Evolutionary conservation across 2,329 filamentous ascomycete genomes (phyloP), one percentile per base, ranked within the genome.

Genomic region (Teratosphaeria nubilosa): DNA sequence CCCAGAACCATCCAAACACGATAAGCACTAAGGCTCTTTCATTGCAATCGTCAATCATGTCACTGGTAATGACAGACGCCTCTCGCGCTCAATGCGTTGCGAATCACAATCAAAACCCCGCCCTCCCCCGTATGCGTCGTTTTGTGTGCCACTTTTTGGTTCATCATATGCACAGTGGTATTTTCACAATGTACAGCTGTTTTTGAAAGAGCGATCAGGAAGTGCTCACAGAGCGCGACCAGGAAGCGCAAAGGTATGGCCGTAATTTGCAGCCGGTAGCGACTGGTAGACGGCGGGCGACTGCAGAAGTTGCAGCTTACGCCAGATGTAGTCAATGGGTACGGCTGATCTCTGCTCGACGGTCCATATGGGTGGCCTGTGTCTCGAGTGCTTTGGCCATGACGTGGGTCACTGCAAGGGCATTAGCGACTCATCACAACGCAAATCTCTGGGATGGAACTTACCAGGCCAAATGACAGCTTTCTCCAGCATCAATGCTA

Each of bases 401-500:
- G 54, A 86, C 78, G 70, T 84, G 84, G n/a, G 83, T 86, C 51
- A 87, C 84, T 86, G 64, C 22, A 51, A 20, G 37, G 10, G n/a
- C 20, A 60, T 65, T 52, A 63, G 62, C 48, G 51, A 30, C 7
- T 5, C 7, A 4, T 30, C 27, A 30, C 27, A 30, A 30, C 7
- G 5, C 27, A 30, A 30, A 7, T 30, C 27, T 30, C 27, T 30
- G 27, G 7, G 27, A 30, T 30, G 27, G 27, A n/a, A 77, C 85
- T 79, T 77, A 91, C 88, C 86, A 72, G 91, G 91, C 92, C 94
- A 99, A 30, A 96, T 90, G 63, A 89, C 87, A 62, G 90, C 88
- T 74, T 90, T 90, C 65, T 91, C 88, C 62, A 97, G 80, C 81
- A 95, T 88, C 74, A 90, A 87, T 53, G 91, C 89, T 62, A 89